Evolutionary conservation across 768 basidiomycete genomes (phyloP), one percentile per base, ranked within the genome.

Genomic region (Mycena metata): DNA sequence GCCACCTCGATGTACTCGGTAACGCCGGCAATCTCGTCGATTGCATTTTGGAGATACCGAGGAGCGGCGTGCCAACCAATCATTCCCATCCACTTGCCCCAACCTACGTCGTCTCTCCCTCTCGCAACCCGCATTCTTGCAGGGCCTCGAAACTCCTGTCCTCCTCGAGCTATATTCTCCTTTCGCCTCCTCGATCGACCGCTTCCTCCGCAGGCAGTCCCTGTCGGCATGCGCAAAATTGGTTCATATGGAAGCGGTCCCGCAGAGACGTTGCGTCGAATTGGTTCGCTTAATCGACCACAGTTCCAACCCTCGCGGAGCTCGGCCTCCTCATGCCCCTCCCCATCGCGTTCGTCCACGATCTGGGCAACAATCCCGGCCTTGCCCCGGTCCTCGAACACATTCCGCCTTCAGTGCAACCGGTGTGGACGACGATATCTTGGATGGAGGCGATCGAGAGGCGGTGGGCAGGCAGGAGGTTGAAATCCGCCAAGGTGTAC

Each of bases 151-250:
- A 6, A 57, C 59, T 17, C 66, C 66, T 19, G 43, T 17, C 11
- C 60, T 67, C 6, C n/a, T 33, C 45, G 66, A 67, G 41, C 47
- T 67, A 16, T 61, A 61, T 26, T 67, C 59, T 12, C 17, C 23
- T 7, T 30, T 17, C 19, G 13, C 35, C 10, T 1, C 15, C n/a
- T 26, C 24, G 5, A 10, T 49, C n/a, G 55, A 57, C 11, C 15
- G 30, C 16, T 36, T 56, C 33, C 26, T 56, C 23, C 47, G n/a
- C 17, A 21, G 55, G 16, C 35, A 49, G 36, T 16, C n/a, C 24
- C 5, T 56, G 47, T 39, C 23, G 8, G 24, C 16, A n/a, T 65
- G 36, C 46, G 24, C 9, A n/a, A 65, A 58, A 26, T 8, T 65
- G 64, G 47, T 57, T 12, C 1, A n/a, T 58, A 5, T 39, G 35